phyloP scores from a whole-genome alignment of 305 asterid species.

The Fraxinus platypoda region DNA sequence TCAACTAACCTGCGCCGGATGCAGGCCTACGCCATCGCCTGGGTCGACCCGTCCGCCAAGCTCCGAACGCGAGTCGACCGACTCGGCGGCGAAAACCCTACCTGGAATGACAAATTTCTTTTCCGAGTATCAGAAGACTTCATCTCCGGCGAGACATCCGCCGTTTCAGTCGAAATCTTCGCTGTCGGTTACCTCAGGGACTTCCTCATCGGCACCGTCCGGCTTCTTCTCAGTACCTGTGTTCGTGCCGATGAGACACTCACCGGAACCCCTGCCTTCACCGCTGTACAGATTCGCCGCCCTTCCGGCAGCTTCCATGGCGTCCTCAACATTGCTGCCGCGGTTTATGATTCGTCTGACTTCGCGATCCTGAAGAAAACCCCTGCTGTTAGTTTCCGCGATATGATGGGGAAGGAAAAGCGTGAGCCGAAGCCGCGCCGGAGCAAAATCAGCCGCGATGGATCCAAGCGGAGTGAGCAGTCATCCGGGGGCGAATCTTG shows the following conservation, averaged over 20 bases:
- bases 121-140: slow-evolving; percentile 69
- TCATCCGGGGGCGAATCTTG: slow-evolving; percentile 66
- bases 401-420: slow-evolving; percentile 47
- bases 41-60: slow-evolving; percentile 62
- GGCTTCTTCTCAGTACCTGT: slow-evolving; percentile 63
- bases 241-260: slow-evolving; percentile 6
- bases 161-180: slow-evolving; percentile 69
- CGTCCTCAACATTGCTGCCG: slow-evolving; percentile 70
- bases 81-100: slow-evolving; percentile 69
- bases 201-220: slow-evolving; percentile 65
- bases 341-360: slow-evolving; percentile 48
- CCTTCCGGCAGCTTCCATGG: slow-evolving; percentile 84
- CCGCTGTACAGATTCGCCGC: slow-evolving; percentile 81
- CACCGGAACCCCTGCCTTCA: slow-evolving; percentile 54
- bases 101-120: slow-evolving; percentile 89
- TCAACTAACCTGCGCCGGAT: slow-evolving; percentile 54
- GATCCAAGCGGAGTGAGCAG: slow-evolving; percentile 59
- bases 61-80: slow-evolving; percentile 69
- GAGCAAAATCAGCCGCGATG: slow-evolving; percentile 58
- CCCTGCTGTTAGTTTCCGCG: slow-evolving; percentile 64
- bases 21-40: slow-evolving; percentile 71
- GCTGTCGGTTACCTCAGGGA: slow-evolving; percentile 70
- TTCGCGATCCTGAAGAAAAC: slow-evolving; percentile 49
- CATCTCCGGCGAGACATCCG: slow-evolving; percentile 75
- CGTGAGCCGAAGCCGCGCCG: slow-evolving; percentile 40